phyloP scores from a whole-genome alignment of 345 rosid genomes.

The Eucalyptus tenuipes region DNA sequence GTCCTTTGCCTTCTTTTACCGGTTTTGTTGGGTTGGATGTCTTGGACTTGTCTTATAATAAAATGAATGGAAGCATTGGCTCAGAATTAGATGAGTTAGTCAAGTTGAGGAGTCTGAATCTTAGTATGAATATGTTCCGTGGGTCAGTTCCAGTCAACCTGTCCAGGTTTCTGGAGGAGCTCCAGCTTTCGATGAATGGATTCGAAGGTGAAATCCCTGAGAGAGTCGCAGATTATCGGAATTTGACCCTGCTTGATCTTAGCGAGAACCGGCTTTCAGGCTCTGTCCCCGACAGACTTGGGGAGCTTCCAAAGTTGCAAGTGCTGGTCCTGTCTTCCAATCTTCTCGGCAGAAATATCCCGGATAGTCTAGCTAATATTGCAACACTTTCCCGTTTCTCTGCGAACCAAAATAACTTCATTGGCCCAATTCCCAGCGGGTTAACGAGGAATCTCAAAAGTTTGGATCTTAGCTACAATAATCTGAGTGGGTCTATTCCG shows the following conservation, averaged over 20 bases:
- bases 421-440: slow-evolving; percentile 32
- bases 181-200: slow-evolving; percentile 19
- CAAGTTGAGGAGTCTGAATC: slow-evolving; percentile 38
- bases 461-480: slow-evolving; percentile 68
- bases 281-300: slow-evolving; percentile 33
- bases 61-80: slow-evolving; percentile 8
- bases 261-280: slow-evolving; percentile 35
- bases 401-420: slow-evolving; percentile 38
- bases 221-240: slow-evolving; percentile 14
- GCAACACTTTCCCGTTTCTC: slow-evolving; percentile 40
- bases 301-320: slow-evolving; percentile 32
- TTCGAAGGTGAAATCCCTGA: slow-evolving; percentile 41
- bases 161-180: slow-evolving; percentile 20
- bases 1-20: slow-evolving; percentile 30
- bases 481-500: slow-evolving; percentile 35
- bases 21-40: slow-evolving; percentile 34
- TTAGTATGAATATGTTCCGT: slow-evolving; percentile 10
- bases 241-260: slow-evolving; percentile 39
- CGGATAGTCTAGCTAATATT: slow-evolving; percentile 24
- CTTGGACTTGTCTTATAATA: slow-evolving; percentile 54
- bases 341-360: slow-evolving; percentile 29
- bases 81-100: slow-evolving; percentile 29
- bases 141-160: slow-evolving; percentile 40
- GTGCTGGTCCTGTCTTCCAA: slow-evolving; percentile 44
- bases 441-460: slow-evolving; percentile 20